Base-by-base conservation (phyloP, 2,329 filamentous ascomycete genomes). In the Xylariales sp. region DNA sequence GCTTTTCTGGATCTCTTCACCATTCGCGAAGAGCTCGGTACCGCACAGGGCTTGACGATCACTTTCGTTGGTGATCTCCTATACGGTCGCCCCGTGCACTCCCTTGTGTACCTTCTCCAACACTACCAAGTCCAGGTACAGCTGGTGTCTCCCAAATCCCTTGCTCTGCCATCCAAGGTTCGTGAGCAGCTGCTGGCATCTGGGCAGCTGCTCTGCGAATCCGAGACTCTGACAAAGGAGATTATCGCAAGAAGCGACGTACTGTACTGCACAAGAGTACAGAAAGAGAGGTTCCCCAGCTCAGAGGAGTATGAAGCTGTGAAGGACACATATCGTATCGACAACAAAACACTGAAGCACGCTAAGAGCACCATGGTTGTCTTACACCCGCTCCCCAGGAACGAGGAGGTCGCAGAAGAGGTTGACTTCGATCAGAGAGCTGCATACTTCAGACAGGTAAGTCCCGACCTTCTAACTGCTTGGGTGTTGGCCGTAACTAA, bases 381-480 rank as follows among this genome's bases (percentile, higher is more conserved):
- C 50, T 82, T 98, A 82, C 93, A 98, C 68, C 93, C 93, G 44
- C 74, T 98, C 58, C 93, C 93, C 29, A 79, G 93, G 58, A 97
- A 97, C 59, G 82, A 85, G 51, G 93, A 98, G 76, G 84, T 98
- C 60, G 82, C 83, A 24, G 88, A 94, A 68, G 93, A 98, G 71
- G 89, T 98, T 36, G 93, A 98, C 67, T 95, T 94, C 69, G 93
- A 98, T 70, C 88, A 94, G 62, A 74, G 93, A 55, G 93, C 93
- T 45, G 91, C 93, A 42, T 98, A 98, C 73, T 98, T 98, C 70
- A 82, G 93, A 86, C 93, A 98, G 86, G 91, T 95, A 70, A 81
- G 86, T 77, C 16, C 9, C 4, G 77, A 12, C 15, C 19, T 22
- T 16, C 25, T 19, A 16, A 24, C 4, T 15, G 47, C 16, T 38